Percentiles rank a stretch among this genome's conserved stretches.
These are phyloP conservation scores for Diaporthe sp. DNA, from an alignment of 2,329 filamentous ascomycete species.

Conservation along the genomic window DNA sequence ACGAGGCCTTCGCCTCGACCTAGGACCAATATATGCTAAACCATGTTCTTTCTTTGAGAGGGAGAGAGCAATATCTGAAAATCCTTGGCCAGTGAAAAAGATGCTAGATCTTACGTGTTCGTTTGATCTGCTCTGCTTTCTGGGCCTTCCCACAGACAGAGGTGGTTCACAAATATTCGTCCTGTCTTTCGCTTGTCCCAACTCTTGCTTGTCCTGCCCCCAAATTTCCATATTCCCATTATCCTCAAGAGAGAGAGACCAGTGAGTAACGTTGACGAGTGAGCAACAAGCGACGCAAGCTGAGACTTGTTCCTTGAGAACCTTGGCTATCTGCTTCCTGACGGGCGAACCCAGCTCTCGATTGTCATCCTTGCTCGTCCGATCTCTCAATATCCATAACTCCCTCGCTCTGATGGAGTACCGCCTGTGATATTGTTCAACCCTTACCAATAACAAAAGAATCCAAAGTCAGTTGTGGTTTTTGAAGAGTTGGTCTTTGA, in stretches of 20 bases:
- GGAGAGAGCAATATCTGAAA: neutral
- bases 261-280: neutral
- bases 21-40: neutral
- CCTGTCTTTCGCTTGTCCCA: neutral
- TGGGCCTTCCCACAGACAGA: neutral
- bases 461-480: neutral
- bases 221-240: neutral
- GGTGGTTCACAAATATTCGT: neutral
- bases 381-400: neutral
- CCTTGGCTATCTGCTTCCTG: too few relatives aligned
- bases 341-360: neutral
- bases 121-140: neutral
- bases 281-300: neutral
- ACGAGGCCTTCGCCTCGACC: too few relatives aligned
- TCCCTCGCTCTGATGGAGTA: neutral
- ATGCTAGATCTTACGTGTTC: neutral
- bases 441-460: neutral
- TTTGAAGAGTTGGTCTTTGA: neutral
- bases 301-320: neutral
- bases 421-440: neutral
- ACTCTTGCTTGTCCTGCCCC: neutral
- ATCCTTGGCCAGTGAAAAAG: neutral
- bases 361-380: neutral
- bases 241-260: neutral
- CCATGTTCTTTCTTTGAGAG: neutral